Evolutionary conservation across 805 yeast species (phyloP), one percentile per base, ranked within the genome.

Genomic region (Lipomyces starkeyi): DNA sequence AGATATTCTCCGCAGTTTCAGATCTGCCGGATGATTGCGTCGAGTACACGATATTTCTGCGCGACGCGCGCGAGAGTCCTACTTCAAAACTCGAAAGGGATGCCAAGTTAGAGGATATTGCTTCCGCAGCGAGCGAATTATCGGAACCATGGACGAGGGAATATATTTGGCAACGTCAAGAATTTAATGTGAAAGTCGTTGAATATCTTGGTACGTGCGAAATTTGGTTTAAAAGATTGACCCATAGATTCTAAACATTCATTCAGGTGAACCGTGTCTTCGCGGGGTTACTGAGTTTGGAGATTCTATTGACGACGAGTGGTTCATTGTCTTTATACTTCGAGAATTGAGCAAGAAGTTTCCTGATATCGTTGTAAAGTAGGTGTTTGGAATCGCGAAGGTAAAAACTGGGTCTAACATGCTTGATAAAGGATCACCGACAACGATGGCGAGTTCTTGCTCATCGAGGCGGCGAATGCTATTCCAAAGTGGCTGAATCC

Each of bases 371-470:
- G 68, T 52, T 52, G 62, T 71, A 20, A 64, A 69, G 74, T 72
- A 58, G 52, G 74, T 34, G 35, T 14, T 3, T 37, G 25, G 9
- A 13, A 25, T 20, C 34, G 3, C 20, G 11, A n/a, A 43, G 49
- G 49, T n/a, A 5, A 17, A 2, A 17, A 9, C 3, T 43, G 49
- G 6, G 1, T 7, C 49, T 43, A 43, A 43, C 49, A 2, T 43
- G 22, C 3, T 20, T 14, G n/a, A 3, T n/a, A 1, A 43, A 66
- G 73, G 49, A 62, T 77, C 27, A 55, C 80, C 67, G 91, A 87
- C 72, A 81, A 83, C 1, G 89, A 85, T 58, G 86, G 88, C 7
- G 91, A 88, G 66, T 83, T 84, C 58, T 61, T 87, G 9, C 74
- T 88, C 58, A 80, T 84, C 8, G 88, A 86, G 68, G 81, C 84